Evolutionary conservation across 2,329 filamentous ascomycete species (phyloP).

Genomic region (Diaporthe ampelina): DNA sequence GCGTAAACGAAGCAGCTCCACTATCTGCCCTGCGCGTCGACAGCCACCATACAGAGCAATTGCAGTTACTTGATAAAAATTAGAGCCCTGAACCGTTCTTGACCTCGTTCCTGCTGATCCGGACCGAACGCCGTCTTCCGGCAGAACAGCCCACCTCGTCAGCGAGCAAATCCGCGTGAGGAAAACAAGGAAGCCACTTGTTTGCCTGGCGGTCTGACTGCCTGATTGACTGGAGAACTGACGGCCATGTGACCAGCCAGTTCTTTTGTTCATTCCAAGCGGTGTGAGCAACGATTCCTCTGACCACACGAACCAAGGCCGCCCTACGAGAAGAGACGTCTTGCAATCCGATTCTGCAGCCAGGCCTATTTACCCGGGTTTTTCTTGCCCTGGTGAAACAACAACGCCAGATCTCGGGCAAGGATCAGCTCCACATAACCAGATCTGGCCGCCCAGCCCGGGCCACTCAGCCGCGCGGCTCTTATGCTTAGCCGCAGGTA

Average conservation of each 20-base stretch:
- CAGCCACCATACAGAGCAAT: slow-evolving; percentile 36
- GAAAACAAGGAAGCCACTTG: slow-evolving; percentile 22
- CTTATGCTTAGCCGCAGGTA: slow-evolving; percentile 30
- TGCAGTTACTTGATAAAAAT: slow-evolving; percentile 40
- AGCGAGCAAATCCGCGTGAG: slow-evolving; percentile 35
- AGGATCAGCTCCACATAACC: slow-evolving; percentile 23
- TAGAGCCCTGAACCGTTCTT: slow-evolving; percentile 6
- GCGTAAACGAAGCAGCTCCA: slow-evolving; percentile 35
- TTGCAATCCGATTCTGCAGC: not conserved
- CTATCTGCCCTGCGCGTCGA: slow-evolving; percentile 17
- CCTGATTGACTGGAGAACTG: not conserved
- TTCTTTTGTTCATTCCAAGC: slow-evolving; percentile 7
- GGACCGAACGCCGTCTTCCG: slow-evolving; percentile 21
- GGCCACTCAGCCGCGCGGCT: slow-evolving; percentile 32
- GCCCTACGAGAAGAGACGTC: not conserved
- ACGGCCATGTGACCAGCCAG: slow-evolving; percentile 10
- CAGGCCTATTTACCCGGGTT: not conserved
- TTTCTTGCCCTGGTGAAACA: not conserved
- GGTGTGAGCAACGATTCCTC: not conserved
- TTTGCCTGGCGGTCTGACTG: slow-evolving; percentile 9
- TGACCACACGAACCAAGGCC: not conserved
- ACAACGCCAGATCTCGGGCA: slow-evolving; percentile 28
- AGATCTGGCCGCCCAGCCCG: slow-evolving; percentile 23
- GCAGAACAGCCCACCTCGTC: slow-evolving; percentile 14
- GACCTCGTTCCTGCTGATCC: slow-evolving; percentile 12